phyloP scores from a whole-genome alignment of 306 rosid genomes.

The Fragaria vesca region DNA sequence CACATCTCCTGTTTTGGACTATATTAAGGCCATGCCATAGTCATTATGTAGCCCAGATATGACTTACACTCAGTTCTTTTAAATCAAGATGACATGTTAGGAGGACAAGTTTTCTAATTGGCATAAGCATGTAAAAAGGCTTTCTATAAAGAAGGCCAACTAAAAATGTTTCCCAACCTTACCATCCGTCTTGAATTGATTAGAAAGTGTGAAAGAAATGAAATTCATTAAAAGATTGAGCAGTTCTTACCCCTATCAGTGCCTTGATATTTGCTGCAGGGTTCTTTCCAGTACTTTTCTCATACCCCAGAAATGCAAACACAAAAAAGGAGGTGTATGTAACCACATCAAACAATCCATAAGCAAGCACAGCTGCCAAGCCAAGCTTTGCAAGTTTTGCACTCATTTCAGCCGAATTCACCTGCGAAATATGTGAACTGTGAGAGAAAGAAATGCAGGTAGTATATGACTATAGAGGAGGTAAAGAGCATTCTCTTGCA shows the following conservation, averaged over 20 bases:
- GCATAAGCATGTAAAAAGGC: not conserved
- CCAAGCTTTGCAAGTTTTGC: constrained; percentile 24
- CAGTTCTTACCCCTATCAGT: constrained; percentile 13
- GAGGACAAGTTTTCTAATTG: not conserved
- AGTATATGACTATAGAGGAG: not conserved
- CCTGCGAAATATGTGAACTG: not conserved
- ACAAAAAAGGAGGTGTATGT: not conserved
- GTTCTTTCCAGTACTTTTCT: constrained; percentile 1
- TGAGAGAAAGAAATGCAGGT: not conserved
- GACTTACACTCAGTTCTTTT: not conserved
- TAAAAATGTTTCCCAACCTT: not conserved
- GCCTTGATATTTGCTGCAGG: constrained; percentile 14
- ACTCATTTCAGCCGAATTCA: constrained; percentile 9
- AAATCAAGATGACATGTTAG: not conserved
- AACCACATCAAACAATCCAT: not conserved
- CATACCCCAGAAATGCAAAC: constrained; percentile 7
- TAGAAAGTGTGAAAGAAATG: not conserved
- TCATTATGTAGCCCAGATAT: not conserved
- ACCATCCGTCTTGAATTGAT: not conserved
- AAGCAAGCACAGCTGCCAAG: constrained; percentile 16
- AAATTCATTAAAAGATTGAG: not conserved
- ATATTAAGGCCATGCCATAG: not conserved
- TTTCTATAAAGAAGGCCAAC: not conserved
- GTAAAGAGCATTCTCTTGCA: not conserved
- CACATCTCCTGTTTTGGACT: not conserved